These are phyloP conservation scores for Eleusine coracana DNA, from an alignment of 176 grass and related monocot species.

Conservation along the genomic window DNA sequence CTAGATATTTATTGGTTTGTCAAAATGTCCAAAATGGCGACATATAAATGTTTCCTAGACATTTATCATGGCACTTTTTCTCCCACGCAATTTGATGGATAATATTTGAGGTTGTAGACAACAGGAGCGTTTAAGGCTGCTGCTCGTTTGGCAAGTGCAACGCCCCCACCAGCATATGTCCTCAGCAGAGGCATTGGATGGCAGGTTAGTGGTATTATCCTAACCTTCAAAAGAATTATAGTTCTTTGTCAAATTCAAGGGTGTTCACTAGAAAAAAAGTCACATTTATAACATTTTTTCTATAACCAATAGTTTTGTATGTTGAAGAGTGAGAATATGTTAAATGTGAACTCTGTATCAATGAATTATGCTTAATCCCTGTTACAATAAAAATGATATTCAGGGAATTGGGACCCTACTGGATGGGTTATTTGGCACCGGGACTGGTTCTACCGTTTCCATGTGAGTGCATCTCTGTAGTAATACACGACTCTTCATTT, in stretches of 20 bases:
- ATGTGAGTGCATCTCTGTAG: conserved; percentile 60
- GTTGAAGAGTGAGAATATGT: background rate
- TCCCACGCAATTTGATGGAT: background rate
- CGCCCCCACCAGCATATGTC: conserved; percentile 88
- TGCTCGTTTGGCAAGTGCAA: conserved; percentile 93
- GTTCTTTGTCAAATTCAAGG: background rate
- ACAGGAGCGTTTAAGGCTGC: conserved; percentile 92
- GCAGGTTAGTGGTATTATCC: conserved; percentile 56
- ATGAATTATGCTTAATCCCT: background rate
- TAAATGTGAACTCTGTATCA: background rate
- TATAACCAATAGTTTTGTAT: background rate
- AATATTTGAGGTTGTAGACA: conserved; percentile 58
- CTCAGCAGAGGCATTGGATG: conserved; percentile 94
- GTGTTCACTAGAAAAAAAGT: background rate
- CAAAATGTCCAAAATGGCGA: background rate
- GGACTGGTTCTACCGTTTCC: conserved; percentile 90
- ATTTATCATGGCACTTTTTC: background rate
- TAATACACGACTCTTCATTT: conserved; percentile 13
- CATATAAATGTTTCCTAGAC: background rate
- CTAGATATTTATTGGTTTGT: background rate
- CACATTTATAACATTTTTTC: background rate
- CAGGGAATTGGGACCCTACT: conserved; percentile 91
- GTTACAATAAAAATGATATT: conserved; percentile 21
- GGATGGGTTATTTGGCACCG: conserved; percentile 85
- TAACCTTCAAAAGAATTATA: background rate